A percentile compares a stretch with the other conserved stretches of the same genome.
Evolutionary conservation across 768 basidiomycete species (phyloP).

Genomic region (Kwoniella mangroviensis): DNA sequence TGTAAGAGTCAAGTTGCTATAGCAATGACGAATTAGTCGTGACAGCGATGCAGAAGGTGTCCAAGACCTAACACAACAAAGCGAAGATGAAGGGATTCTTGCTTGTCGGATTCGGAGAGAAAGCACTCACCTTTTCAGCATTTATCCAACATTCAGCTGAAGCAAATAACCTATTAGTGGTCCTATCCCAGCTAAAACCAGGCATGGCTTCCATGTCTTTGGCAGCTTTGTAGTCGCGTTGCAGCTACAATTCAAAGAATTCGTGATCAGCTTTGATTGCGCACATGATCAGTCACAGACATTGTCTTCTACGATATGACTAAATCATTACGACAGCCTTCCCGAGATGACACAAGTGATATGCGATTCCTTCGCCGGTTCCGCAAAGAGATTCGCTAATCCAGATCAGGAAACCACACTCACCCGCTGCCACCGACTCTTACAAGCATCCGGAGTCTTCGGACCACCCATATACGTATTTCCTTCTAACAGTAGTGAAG

Average conservation of each 20-base stretch:
- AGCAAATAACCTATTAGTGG: constrained; percentile 25
- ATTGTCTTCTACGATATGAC: too few relatives aligned
- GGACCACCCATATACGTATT: constrained; percentile 40
- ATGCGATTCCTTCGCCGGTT: too few relatives aligned
- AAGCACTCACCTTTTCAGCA: constrained; percentile 35
- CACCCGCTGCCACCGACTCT: constrained; percentile 49
- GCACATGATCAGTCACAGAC: too few relatives aligned
- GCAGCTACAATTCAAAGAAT: constrained; percentile 22
- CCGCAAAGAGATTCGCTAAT: not conserved
- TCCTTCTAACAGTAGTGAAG: constrained; percentile 25
- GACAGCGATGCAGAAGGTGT: not conserved
- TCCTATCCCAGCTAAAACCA: constrained; percentile 41
- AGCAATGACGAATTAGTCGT: not conserved
- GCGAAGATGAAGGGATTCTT: not conserved
- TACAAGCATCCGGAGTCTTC: constrained; percentile 52
- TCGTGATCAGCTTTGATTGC: too few relatives aligned
- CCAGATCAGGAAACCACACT: constrained; percentile 2
- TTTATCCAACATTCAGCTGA: constrained; percentile 37
- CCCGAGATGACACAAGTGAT: not conserved
- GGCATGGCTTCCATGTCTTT: constrained; percentile 45
- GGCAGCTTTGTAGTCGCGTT: constrained; percentile 43
- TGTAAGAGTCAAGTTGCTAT: constrained; percentile 37
- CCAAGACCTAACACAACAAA: too few relatives aligned
- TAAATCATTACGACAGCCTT: not conserved
- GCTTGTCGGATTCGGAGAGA: too few relatives aligned